These are phyloP conservation scores for Globisporangium cylindrosporum DNA, from an alignment of 352 stramenopile species.

Conservation along the genomic window DNA sequence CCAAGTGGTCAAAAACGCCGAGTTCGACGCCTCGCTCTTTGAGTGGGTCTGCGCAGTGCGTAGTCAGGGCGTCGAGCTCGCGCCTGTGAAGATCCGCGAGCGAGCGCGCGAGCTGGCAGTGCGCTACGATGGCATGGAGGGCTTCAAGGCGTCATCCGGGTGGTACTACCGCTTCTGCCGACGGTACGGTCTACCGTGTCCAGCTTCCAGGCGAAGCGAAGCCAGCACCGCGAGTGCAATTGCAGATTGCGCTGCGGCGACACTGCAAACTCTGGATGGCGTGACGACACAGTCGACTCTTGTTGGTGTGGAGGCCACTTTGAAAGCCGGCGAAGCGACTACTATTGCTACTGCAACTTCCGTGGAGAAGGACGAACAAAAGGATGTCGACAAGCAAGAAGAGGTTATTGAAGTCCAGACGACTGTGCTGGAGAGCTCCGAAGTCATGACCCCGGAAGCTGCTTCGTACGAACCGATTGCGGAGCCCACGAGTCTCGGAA, in stretches of 20 bases:
- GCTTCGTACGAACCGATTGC: not conserved
- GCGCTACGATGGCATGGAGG: slow-evolving; percentile 32
- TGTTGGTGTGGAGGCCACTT: not conserved
- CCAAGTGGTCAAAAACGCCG: slow-evolving; percentile 31
- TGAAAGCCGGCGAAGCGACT: not conserved
- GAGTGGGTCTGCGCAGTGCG: slow-evolving; percentile 32
- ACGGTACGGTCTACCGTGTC: slow-evolving; percentile 33
- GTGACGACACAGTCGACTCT: not conserved
- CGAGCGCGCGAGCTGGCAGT: slow-evolving; percentile 35
- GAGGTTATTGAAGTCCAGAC: not conserved
- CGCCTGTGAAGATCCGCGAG: slow-evolving; percentile 28
- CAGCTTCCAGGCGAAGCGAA: not conserved
- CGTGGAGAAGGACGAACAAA: not conserved
- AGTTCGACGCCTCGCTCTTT: slow-evolving; percentile 41
- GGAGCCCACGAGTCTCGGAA: not conserved
- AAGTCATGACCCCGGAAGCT: not conserved
- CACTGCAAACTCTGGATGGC: not conserved
- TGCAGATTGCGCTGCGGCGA: not conserved
- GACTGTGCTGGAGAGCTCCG: not conserved
- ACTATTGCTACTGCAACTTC: not conserved
- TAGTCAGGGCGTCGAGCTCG: slow-evolving; percentile 21
- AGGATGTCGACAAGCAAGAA: not conserved
- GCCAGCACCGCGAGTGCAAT: not conserved
- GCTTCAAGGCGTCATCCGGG: slow-evolving; percentile 51
- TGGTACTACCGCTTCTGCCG: slow-evolving; percentile 59